These are phyloP conservation scores for Peronosclerospora sorghi DNA, from an alignment of 352 stramenopile genomes.

Conservation along the genomic window DNA sequence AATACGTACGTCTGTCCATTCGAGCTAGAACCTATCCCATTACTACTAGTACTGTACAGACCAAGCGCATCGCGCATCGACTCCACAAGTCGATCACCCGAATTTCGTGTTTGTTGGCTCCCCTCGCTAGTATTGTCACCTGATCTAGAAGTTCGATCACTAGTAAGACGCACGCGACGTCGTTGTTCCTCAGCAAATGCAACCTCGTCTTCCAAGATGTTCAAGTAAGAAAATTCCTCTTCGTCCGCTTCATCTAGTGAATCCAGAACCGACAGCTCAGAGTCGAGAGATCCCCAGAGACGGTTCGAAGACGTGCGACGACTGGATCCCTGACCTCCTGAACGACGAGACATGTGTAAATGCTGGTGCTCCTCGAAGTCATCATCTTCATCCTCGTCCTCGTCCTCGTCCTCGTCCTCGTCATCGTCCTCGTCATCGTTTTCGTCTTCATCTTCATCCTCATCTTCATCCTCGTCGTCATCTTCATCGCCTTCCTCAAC, in stretches of 20 bases:
- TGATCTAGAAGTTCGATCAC: slow-evolving; percentile 13
- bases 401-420: slow-evolving; percentile 52
- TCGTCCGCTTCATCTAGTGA: slow-evolving; percentile 73
- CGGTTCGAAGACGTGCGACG: slow-evolving; percentile 30
- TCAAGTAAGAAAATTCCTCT: slow-evolving; percentile 77
- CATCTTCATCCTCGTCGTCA: slow-evolving; percentile 54
- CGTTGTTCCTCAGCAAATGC: slow-evolving; percentile 44
- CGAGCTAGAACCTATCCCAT: slow-evolving; percentile 4
- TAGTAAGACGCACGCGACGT: slow-evolving; percentile 23
- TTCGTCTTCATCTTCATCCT: slow-evolving; percentile 46
- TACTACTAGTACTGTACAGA: slow-evolving; percentile 11
- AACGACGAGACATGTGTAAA: slow-evolving; percentile 38
- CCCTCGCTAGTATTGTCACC: slow-evolving; percentile 6
- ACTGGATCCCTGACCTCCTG: slow-evolving; percentile 16
- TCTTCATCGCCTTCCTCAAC: slow-evolving; percentile 42
- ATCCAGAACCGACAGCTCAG: slow-evolving; percentile 58
- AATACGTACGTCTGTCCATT: slow-evolving; percentile 26
- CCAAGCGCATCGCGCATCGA: slow-evolving; percentile 30
- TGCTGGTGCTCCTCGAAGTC: slow-evolving; percentile 52
- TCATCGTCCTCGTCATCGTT: slow-evolving; percentile 58
- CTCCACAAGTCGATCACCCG: slow-evolving; percentile 26
- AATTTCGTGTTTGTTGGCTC: slow-evolving; percentile 5
- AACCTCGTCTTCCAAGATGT: slow-evolving; percentile 58
- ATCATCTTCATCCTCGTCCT: slow-evolving; percentile 41
- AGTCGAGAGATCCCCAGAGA: slow-evolving; percentile 61